Conservation (phyloP, 352 stramenopile species). For the Elongisporangium senticosum region DNA sequence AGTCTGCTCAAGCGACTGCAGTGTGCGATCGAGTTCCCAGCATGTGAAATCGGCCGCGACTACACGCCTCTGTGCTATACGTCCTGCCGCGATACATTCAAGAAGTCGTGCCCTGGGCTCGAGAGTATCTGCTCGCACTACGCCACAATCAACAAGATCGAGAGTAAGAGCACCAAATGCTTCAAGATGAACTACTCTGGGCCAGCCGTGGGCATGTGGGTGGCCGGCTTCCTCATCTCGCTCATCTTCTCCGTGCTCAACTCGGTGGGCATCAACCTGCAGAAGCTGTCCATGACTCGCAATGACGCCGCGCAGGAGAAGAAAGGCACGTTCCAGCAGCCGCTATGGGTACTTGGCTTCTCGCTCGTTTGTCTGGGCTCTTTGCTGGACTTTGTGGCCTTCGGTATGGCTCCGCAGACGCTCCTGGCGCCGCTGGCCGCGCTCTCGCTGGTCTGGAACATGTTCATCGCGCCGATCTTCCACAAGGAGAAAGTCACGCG, state of each 20-base stretch:
- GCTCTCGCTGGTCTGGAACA: conserved; percentile 89
- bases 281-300: conserved; percentile 85
- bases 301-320: conserved; percentile 64
- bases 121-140: conserved; percentile 48
- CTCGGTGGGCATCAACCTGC: conserved; percentile 88
- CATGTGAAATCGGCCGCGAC: conserved; percentile 77
- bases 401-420: conserved; percentile 89
- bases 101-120: conserved; percentile 60
- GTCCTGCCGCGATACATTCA: conserved; percentile 56
- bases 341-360: conserved; percentile 87
- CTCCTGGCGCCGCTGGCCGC: conserved; percentile 85
- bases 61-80: conserved; percentile 50
- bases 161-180: conserved; percentile 67
- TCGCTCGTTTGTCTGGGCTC: conserved; percentile 75
- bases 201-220: conserved; percentile 76
- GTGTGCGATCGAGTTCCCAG: conserved; percentile 70
- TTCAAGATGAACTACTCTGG: conserved; percentile 74
- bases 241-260: conserved; percentile 87
- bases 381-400: conserved; percentile 88
- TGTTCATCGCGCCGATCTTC: conserved; percentile 88
- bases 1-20: conserved; percentile 50
- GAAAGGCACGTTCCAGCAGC: conserved; percentile 78
- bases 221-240: conserved; percentile 82
- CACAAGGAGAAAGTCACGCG: conserved; percentile 85
- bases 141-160: conserved; percentile 30